A percentile compares a stretch with the other conserved stretches of the same genome.
Conservation (phyloP, 2,329 filamentous ascomycete genomes). For the Xylariaceae sp. region DNA sequence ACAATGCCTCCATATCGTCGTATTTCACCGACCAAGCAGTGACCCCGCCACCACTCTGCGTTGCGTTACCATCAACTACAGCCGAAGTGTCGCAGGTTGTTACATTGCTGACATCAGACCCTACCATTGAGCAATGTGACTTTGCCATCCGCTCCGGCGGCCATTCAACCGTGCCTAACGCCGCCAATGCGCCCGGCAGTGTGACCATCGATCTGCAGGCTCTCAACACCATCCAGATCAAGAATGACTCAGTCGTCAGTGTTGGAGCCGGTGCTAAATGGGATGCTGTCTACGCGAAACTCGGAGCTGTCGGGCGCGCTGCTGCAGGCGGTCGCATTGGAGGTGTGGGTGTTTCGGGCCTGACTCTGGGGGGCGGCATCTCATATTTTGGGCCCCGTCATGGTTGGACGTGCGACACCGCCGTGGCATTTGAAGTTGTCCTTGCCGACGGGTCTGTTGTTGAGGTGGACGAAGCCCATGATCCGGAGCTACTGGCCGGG, state of each 20-base stretch:
- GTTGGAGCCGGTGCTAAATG: constrained; percentile 44
- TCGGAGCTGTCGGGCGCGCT: constrained; percentile 32
- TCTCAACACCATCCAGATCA: constrained; percentile 1
- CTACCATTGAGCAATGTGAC: not conserved
- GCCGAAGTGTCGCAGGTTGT: not conserved
- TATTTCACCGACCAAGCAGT: not conserved
- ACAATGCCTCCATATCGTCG: not conserved
- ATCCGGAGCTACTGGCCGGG: constrained; percentile 15
- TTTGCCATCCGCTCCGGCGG: constrained; percentile 8
- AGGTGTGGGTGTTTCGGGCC: constrained; percentile 41
- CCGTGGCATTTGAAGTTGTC: constrained; percentile 44
- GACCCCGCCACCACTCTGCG: not conserved
- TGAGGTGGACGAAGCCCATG: constrained; percentile 7
- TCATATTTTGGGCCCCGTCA: constrained; percentile 42
- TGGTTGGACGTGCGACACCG: constrained; percentile 46
- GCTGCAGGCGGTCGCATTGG: constrained; percentile 43
- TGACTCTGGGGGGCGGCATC: constrained; percentile 45
- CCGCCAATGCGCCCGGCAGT: constrained; percentile 1
- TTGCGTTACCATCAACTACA: not conserved
- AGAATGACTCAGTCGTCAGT: constrained; percentile 12
- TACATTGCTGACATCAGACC: not conserved
- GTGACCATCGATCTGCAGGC: constrained; percentile 7
- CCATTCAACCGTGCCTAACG: not conserved
- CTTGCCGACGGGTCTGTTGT: constrained; percentile 42
- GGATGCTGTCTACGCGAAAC: constrained; percentile 37